These are phyloP conservation scores for Barnettozyma populi DNA, from an alignment of 805 yeast genomes.

Conservation along the genomic window DNA sequence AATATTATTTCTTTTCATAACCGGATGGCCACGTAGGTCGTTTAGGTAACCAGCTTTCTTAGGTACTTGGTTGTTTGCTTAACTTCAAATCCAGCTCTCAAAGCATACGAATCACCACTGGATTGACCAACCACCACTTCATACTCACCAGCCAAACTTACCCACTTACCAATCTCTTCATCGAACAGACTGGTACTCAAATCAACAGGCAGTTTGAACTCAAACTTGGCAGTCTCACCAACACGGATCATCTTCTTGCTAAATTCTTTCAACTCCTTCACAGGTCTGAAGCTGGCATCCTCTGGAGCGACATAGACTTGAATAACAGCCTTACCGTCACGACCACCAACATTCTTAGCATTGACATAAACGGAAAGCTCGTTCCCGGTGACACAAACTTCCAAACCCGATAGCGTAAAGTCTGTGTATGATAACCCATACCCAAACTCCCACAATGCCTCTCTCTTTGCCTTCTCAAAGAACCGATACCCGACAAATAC, in stretches of 20 bases:
- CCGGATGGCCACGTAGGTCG: too few relatives aligned
- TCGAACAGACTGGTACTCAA: conserved; percentile 53
- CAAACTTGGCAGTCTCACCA: conserved; percentile 37
- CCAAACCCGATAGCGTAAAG: conserved; percentile 37
- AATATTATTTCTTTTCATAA: too few relatives aligned
- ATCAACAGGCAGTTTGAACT: conserved; percentile 35
- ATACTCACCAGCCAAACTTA: conserved; percentile 45
- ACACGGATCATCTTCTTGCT: conserved; percentile 42
- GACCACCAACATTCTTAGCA: conserved; percentile 43
- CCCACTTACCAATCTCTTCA: conserved; percentile 44
- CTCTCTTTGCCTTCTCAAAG: conserved; percentile 46
- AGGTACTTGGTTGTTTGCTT: conserved; percentile 5
- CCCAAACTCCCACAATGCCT: conserved; percentile 56
- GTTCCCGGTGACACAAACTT: conserved; percentile 26
- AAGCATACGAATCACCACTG: conserved; percentile 16
- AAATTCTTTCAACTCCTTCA: conserved; percentile 57
- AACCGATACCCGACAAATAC: conserved; percentile 58
- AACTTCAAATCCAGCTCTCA: conserved; percentile 5
- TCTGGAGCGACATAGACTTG: conserved; percentile 45
- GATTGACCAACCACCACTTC: conserved; percentile 39
- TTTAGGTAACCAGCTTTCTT: conserved; percentile 3
- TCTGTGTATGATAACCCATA: conserved; percentile 56
- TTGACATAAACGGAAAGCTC: conserved; percentile 29
- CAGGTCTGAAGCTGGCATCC: conserved; percentile 39
- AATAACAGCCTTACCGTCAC: conserved; percentile 48